Conservation (phyloP, 768 basidiomycete genomes). For the Kwoniella botswanensis region DNA sequence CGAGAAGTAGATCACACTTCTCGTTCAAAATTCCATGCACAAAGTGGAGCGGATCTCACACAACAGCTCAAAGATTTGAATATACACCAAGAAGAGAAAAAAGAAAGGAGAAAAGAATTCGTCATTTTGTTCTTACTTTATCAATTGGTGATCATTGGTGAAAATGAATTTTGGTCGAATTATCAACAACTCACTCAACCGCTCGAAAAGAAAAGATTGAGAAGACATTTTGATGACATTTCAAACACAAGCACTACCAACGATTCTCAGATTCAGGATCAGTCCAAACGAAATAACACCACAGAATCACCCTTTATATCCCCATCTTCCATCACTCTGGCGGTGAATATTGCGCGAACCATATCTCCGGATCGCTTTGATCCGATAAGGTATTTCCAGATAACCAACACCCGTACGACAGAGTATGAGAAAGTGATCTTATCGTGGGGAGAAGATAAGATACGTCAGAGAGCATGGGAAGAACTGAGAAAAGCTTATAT, state of each 20-base stretch:
- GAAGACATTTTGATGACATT: constrained; percentile 21
- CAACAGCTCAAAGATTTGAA: neutral
- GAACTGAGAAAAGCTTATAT: constrained; percentile 42
- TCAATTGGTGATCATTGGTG: constrained; percentile 30
- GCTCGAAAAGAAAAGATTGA: neutral
- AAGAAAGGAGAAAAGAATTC: constrained; percentile 30
- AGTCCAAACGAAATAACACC: neutral
- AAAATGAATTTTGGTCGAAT: constrained; percentile 23
- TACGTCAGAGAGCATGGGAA: constrained; percentile 46
- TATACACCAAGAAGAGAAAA: neutral
- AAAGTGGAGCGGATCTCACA: neutral
- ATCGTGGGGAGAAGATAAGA: constrained; percentile 29
- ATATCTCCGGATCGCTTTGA: constrained; percentile 34
- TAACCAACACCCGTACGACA: neutral
- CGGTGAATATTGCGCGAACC: constrained; percentile 2
- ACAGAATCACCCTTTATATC: constrained; percentile 7
- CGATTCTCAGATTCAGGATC: neutral
- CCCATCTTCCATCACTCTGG: constrained; percentile 1
- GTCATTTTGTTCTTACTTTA: constrained; percentile 38
- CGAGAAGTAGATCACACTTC: neutral
- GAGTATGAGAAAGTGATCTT: constrained; percentile 39
- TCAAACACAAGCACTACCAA: neutral
- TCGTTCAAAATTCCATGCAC: neutral
- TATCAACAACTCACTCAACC: constrained; percentile 24
- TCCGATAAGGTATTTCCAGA: constrained; percentile 34